Conservation (phyloP, 495 filamentous ascomycete species). For the Rostrohypoxylon terebratum region DNA sequence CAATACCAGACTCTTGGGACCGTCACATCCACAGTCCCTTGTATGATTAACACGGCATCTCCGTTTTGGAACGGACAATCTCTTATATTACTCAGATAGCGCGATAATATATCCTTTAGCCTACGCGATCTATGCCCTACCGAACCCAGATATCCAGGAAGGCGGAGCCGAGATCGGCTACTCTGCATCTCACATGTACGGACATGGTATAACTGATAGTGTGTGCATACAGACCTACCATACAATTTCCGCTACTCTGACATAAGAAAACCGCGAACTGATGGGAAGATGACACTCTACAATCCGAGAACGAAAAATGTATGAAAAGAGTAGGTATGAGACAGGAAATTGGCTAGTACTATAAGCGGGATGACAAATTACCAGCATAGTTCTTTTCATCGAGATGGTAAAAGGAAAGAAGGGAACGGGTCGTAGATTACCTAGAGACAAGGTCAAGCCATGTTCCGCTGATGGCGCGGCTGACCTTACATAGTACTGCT, state of each 20-base stretch:
- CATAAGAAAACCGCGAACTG: constrained; percentile 36
- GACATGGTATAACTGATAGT: not conserved
- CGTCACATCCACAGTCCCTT: constrained; percentile 3
- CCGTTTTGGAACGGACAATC: constrained; percentile 31
- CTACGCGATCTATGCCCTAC: not conserved
- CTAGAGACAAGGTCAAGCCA: not conserved
- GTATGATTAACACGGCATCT: constrained; percentile 10
- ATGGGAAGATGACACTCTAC: constrained; percentile 9
- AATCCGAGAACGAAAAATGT: not conserved
- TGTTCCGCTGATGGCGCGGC: constrained; percentile 9
- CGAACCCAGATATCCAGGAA: constrained; percentile 14
- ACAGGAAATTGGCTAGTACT: constrained; percentile 19
- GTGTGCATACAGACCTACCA: constrained; percentile 11
- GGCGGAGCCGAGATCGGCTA: constrained; percentile 30
- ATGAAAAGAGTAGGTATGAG: not conserved
- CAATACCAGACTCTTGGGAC: constrained; percentile 26
- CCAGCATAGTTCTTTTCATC: not conserved
- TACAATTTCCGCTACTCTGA: constrained; percentile 45
- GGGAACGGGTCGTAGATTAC: not conserved
- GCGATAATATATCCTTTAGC: constrained; percentile 8
- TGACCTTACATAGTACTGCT: too few species aligned
- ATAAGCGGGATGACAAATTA: constrained; percentile 3
- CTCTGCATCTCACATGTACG: not conserved
- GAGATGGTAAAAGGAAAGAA: not conserved
- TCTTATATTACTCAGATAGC: constrained; percentile 30